Conservation (phyloP, 305 asterid species). For the Rubia occidens region DNA sequence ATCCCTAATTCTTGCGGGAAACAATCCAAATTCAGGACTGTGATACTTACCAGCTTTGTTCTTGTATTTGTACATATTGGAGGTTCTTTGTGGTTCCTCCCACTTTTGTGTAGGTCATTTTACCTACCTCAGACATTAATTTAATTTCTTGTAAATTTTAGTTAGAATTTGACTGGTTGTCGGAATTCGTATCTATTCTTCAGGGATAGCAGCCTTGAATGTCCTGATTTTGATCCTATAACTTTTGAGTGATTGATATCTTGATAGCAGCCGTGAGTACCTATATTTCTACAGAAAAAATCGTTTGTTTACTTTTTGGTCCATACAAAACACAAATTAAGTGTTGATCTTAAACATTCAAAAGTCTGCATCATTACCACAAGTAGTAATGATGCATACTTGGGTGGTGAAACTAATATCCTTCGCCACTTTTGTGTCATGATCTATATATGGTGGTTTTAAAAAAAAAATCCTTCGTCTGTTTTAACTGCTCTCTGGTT, state of each 20-base stretch:
- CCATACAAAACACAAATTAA: background rate
- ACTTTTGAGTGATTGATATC: background rate
- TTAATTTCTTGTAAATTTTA: background rate
- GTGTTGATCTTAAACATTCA: background rate
- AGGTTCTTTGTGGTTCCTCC: background rate
- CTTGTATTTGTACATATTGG: conserved; percentile 4
- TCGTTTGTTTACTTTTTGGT: background rate
- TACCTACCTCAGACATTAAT: background rate
- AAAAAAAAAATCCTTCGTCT: too few species aligned
- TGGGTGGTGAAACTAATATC: background rate
- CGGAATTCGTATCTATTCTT: background rate
- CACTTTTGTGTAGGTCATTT: background rate
- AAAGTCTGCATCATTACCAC: too few species aligned
- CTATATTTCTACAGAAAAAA: too few species aligned
- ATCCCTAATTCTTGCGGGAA: conserved; percentile 94
- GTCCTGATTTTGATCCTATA: background rate
- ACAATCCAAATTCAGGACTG: conserved; percentile 74
- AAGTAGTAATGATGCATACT: too few species aligned
- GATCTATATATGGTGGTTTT: too few species aligned
- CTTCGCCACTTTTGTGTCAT: too few species aligned
- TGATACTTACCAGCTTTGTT: conserved; percentile 11
- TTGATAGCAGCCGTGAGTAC: background rate
- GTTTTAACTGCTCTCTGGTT: too few species aligned
- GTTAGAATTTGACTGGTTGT: background rate
- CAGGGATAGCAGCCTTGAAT: background rate